Conservation (phyloP, 2,329 filamentous ascomycete genomes). For the Trichoderma koningiopsis region DNA sequence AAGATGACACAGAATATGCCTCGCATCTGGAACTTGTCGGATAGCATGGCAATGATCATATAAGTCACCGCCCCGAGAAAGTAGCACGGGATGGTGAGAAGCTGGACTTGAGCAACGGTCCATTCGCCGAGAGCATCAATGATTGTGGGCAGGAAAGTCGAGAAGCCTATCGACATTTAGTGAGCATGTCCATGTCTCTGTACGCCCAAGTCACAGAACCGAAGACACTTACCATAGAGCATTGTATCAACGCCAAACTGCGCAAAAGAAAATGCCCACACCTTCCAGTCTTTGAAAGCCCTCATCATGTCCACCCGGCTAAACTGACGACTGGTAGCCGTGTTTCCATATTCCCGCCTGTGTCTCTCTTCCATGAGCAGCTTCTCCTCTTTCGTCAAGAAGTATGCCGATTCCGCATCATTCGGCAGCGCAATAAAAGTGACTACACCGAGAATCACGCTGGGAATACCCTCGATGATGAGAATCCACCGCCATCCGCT, state of each 20-base stretch:
- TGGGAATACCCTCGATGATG: slow-evolving; percentile 54
- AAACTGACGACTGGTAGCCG: slow-evolving; percentile 49
- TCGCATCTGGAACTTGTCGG: slow-evolving; percentile 67
- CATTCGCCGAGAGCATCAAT: slow-evolving; percentile 69
- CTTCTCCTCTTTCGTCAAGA: slow-evolving; percentile 59
- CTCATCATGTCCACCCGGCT: slow-evolving; percentile 63
- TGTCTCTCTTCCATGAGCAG: slow-evolving; percentile 61
- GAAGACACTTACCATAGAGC: slow-evolving; percentile 58
- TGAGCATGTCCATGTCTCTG: neutral
- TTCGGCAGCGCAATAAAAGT: slow-evolving; percentile 43
- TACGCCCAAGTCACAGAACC: neutral
- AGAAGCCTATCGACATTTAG: slow-evolving; percentile 55
- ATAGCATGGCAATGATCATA: slow-evolving; percentile 65
- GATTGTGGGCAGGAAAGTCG: slow-evolving; percentile 78
- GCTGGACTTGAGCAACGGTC: slow-evolving; percentile 66
- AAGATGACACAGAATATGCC: slow-evolving; percentile 67
- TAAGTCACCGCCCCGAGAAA: slow-evolving; percentile 71
- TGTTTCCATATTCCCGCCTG: slow-evolving; percentile 50
- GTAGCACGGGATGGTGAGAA: slow-evolving; percentile 79
- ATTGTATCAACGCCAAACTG: slow-evolving; percentile 77
- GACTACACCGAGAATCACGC: slow-evolving; percentile 42
- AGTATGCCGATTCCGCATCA: slow-evolving; percentile 57
- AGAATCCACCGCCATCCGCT: slow-evolving; percentile 74
- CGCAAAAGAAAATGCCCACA: slow-evolving; percentile 68
- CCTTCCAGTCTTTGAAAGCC: slow-evolving; percentile 74